These are phyloP conservation scores for Populus pruinosa DNA, from an alignment of 345 rosid species.

Conservation along the genomic window DNA sequence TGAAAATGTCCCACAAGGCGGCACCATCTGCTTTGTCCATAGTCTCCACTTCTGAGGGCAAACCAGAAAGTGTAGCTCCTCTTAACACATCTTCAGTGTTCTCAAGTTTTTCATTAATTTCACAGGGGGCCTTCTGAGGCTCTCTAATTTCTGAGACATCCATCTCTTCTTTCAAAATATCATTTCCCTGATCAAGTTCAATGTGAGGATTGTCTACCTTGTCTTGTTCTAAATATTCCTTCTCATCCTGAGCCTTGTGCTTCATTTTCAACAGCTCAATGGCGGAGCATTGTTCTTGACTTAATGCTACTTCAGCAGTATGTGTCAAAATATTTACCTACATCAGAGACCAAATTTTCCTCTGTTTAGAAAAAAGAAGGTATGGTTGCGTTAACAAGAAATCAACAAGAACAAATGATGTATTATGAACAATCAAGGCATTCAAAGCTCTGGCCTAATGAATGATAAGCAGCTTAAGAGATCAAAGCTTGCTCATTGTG, in stretches of 20 bases:
- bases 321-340: conserved; percentile 85
- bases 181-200: conserved; percentile 6
- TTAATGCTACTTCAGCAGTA: conserved; percentile 48
- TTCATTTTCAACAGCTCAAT: conserved; percentile 44
- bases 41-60: not conserved
- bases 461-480: not conserved
- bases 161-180: not conserved
- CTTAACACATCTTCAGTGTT: conserved; percentile 10
- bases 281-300: conserved; percentile 50
- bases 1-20: conserved; percentile 95
- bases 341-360: not conserved
- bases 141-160: conserved; percentile 4
- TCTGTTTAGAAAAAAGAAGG: not conserved
- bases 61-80: not conserved
- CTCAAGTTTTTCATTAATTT: not conserved
- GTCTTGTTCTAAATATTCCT: conserved; percentile 31
- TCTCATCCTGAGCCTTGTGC: conserved; percentile 57
- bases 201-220: not conserved
- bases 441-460: not conserved
- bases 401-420: not conserved
- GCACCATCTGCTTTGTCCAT: conserved; percentile 33
- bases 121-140: conserved; percentile 13
- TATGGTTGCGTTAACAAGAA: not conserved
- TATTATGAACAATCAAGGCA: not conserved
- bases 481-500: not conserved